Evolutionary conservation across 148 eudicot genomes (phyloP).

Genomic region (Camellia japonica): DNA sequence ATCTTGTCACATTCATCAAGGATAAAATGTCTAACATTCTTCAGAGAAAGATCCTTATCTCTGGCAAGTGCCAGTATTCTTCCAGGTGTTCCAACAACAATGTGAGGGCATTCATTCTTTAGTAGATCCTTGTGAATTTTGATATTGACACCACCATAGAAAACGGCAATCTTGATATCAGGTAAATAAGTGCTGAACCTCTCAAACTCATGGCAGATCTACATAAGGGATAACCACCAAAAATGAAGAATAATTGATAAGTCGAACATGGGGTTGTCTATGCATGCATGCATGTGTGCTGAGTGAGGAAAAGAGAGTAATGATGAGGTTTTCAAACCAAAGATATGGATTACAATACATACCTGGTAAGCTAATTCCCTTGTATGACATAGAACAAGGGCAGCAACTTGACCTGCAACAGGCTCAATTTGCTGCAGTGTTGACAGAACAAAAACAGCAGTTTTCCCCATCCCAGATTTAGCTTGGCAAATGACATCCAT

Average conservation of each 20-base stretch:
- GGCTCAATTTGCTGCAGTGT: slow-evolving; percentile 77
- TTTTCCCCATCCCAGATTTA: slow-evolving; percentile 82
- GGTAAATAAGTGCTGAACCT: slow-evolving; percentile 69
- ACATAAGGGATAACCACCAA: background rate
- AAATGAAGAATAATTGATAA: background rate
- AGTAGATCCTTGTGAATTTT: slow-evolving; percentile 71
- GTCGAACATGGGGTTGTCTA: background rate
- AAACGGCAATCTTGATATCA: slow-evolving; percentile 66
- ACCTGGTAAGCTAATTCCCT: slow-evolving; percentile 81
- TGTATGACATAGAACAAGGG: slow-evolving; percentile 72
- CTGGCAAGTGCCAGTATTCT: slow-evolving; percentile 66
- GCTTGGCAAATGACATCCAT: slow-evolving; percentile 90
- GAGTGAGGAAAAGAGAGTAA: background rate
- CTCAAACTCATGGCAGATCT: slow-evolving; percentile 79
- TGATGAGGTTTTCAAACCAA: background rate
- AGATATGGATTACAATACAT: background rate
- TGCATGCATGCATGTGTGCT: background rate
- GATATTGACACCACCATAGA: slow-evolving; percentile 72
- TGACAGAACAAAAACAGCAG: slow-evolving; percentile 75
- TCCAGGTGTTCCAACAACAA: slow-evolving; percentile 82
- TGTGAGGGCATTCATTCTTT: slow-evolving; percentile 76
- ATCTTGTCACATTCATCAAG: slow-evolving; percentile 84
- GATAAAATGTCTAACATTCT: slow-evolving; percentile 69
- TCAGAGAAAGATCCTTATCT: slow-evolving; percentile 62
- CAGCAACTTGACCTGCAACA: slow-evolving; percentile 72